Evolutionary conservation across 805 yeast genomes (phyloP).

Genomic region (Diddensiella caesifluorescens): DNA sequence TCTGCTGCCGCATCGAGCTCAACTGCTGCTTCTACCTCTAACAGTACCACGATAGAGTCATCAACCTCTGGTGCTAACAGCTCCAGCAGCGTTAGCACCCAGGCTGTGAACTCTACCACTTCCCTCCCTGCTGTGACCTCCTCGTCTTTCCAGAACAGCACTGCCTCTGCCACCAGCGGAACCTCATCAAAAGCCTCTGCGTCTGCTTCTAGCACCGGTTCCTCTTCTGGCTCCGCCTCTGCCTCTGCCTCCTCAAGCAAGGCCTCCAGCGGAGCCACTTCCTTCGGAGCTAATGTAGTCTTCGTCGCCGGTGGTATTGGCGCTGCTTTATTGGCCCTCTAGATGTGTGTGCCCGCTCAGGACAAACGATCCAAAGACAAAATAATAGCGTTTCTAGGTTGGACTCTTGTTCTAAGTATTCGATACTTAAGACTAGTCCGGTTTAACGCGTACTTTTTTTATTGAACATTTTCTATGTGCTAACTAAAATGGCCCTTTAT

Average conservation of each 20-base stretch:
- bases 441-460: no score
- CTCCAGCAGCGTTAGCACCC: slow-evolving; percentile 15
- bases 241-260: slow-evolving; percentile 2
- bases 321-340: slow-evolving; percentile 1
- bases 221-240: slow-evolving; percentile 2
- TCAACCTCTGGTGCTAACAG: slow-evolving; percentile 11
- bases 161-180: slow-evolving; percentile 3
- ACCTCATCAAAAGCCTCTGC: slow-evolving; percentile 4
- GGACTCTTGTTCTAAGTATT: no score
- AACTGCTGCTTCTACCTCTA: slow-evolving; percentile 5
- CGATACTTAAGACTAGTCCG: no score
- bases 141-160: slow-evolving; percentile 4
- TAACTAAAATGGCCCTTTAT: no score
- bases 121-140: slow-evolving; percentile 1
- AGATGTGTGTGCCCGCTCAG: no score
- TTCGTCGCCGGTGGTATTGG: slow-evolving; percentile 1
- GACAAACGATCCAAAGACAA: no score
- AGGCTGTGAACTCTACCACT: slow-evolving; percentile 10
- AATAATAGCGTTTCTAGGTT: no score
- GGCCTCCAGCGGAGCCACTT: slow-evolving; percentile 4
- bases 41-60: slow-evolving; percentile 14
- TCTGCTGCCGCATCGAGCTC: slow-evolving; percentile 12
- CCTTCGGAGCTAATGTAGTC: slow-evolving; percentile 3
- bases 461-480: no score
- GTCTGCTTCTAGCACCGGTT: slow-evolving; percentile 5